A percentile compares a stretch with the other conserved stretches of the same genome.
Evolutionary conservation across 108 stramenopile genomes (phyloP).

Genomic region (Schizochytrium sp.): DNA sequence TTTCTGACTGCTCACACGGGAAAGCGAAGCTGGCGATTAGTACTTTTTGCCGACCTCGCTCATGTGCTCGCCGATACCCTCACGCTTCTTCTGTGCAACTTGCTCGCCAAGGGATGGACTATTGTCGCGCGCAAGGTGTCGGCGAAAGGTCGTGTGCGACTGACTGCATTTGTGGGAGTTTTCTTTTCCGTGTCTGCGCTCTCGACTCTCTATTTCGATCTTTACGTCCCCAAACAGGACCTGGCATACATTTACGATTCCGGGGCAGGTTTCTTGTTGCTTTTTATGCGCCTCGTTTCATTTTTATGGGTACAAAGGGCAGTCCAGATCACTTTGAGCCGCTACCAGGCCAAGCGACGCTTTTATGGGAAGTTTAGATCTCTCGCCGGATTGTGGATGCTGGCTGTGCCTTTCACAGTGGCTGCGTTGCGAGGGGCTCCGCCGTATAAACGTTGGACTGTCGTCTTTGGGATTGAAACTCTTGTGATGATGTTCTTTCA

Average conservation of each 20-base stretch:
- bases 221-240: neutral
- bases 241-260: neutral
- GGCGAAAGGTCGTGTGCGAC: neutral
- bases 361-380: neutral
- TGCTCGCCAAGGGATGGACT: neutral
- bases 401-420: neutral
- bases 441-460: neutral
- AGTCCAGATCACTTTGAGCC: neutral
- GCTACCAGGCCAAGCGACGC: neutral
- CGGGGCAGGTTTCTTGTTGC: neutral
- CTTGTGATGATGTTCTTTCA: neutral
- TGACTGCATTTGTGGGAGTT: neutral
- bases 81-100: neutral
- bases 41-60: neutral
- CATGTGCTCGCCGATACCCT: neutral
- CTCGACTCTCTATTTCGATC: neutral
- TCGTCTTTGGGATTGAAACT: neutral
- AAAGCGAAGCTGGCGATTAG: neutral
- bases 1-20: neutral
- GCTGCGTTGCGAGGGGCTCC: too few species aligned
- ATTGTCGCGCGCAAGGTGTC: neutral
- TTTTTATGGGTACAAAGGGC: neutral
- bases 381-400: neutral
- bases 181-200: neutral
- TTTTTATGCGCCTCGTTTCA: neutral